Conservation (phyloP, 2,329 filamentous ascomycete species). For the Fusarium longipes region DNA sequence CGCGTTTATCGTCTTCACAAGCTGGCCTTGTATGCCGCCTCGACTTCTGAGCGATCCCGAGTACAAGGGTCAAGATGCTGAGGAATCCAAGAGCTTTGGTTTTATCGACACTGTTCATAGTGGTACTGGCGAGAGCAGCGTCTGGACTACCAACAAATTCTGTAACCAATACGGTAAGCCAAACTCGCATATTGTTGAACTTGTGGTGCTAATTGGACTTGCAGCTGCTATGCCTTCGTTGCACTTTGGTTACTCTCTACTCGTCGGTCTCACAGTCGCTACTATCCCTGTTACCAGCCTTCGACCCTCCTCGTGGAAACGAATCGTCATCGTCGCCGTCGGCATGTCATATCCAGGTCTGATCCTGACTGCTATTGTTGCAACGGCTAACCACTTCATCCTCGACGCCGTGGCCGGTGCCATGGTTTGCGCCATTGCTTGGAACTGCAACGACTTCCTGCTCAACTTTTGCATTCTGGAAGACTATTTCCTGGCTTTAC, state of each 20-base stretch:
- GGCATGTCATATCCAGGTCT: conserved; percentile 73
- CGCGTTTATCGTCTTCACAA: conserved; percentile 70
- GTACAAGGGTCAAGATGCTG: conserved; percentile 66
- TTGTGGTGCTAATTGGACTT: conserved; percentile 16
- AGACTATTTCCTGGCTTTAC: conserved; percentile 72
- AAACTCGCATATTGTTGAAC: conserved; percentile 46
- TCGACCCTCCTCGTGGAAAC: conserved; percentile 63
- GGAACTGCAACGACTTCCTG: conserved; percentile 65
- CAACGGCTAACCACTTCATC: conserved; percentile 79
- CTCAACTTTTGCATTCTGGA: conserved; percentile 74
- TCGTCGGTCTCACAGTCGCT: conserved; percentile 76
- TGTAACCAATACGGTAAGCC: conserved; percentile 79
- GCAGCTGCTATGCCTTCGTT: conserved; percentile 78
- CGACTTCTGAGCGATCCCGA: conserved; percentile 67
- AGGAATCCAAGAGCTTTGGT: conserved; percentile 68
- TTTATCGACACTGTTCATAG: conserved; percentile 72
- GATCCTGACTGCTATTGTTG: conserved; percentile 75
- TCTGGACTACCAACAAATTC: conserved; percentile 71
- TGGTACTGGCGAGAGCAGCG: conserved; percentile 63
- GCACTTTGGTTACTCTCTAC: conserved; percentile 79
- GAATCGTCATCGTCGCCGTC: conserved; percentile 56
- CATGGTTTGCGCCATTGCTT: conserved; percentile 72
- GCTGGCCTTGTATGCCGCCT: conserved; percentile 73
- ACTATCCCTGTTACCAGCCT: conserved; percentile 70
- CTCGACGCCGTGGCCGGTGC: conserved; percentile 77